Evolutionary conservation across 345 rosid species (phyloP), one percentile per base, ranked within the genome.

Genomic region (Euphorbia tirucalli): DNA sequence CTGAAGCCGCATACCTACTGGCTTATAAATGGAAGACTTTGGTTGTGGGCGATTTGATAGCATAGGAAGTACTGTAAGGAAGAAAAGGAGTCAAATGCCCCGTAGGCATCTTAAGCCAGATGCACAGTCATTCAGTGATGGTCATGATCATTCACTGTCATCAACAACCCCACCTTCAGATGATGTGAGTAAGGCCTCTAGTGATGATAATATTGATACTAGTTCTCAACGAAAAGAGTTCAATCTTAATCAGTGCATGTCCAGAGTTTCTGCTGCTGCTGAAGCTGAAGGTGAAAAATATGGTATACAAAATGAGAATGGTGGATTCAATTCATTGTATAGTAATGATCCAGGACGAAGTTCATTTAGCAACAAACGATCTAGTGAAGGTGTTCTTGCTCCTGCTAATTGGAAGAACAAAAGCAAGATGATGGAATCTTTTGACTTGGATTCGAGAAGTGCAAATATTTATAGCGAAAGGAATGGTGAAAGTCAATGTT

Each of bases 321-420:
- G 82, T 39, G 85, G 74, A 50, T 78, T 75, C 66, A 75, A 78
- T 69, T 72, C 35, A 19, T 78, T 74, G 43, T 83, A 79, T 37
- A 72, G 74, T 77, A 82, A 73, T 59, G 88, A 83, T 73, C 50
- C 62, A 5, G 76, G 83, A 3, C 82, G 72, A 61, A 76, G 78
- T 76, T 83, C 83, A 69, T 22, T 65, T 49, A 78, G 49, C 39
- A 73, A 68, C 56, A 87, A 81, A 68, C 87, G 81, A 28, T 85
- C 86, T 3, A 87, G 89, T 64, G 91, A 94, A 83, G 98, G 93
- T 77, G 80, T 74, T n/a, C 93, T 90, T 74, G 87, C 96, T 69
- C 95, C 98, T 72, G 88, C 83, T 8, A 86, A 83, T 74, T 80
- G 89, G 90, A 90, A 84, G 78, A 76, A 72, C 58, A 63, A 76